Evolutionary conservation across 768 basidiomycete genomes (phyloP).

Genomic region (Collybia nuda): DNA sequence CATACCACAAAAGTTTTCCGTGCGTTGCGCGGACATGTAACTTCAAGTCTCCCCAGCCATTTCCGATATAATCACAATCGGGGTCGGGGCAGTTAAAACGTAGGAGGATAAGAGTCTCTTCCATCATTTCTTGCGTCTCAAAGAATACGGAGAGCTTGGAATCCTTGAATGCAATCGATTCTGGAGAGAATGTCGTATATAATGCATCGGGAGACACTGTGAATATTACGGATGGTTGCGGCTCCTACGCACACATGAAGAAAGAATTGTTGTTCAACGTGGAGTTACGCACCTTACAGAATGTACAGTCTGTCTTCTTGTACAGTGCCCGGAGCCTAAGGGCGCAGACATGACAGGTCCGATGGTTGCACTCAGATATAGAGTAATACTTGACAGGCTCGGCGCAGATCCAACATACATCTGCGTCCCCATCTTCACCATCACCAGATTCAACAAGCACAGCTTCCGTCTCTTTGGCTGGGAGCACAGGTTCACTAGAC

Average conservation of each 20-base stretch:
- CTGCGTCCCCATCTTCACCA: slow-evolving; percentile 33
- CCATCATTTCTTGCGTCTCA: slow-evolving; percentile 93
- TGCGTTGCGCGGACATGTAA: slow-evolving; percentile 79
- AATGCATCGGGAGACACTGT: slow-evolving; percentile 61
- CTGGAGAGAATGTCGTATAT: slow-evolving; percentile 59
- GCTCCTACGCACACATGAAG: slow-evolving; percentile 45
- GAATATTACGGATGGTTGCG: slow-evolving; percentile 74
- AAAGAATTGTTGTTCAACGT: background rate
- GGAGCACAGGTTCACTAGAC: background rate
- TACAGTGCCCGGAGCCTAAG: slow-evolving; percentile 87
- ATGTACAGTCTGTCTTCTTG: slow-evolving; percentile 92
- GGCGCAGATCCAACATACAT: slow-evolving; percentile 90
- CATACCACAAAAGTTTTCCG: slow-evolving; percentile 79
- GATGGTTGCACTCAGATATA: slow-evolving; percentile 87
- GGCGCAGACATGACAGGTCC: slow-evolving; percentile 94
- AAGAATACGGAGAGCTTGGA: slow-evolving; percentile 77
- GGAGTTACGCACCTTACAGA: slow-evolving; percentile 77
- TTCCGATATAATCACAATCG: slow-evolving; percentile 80
- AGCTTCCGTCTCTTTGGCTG: background rate
- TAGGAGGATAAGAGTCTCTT: slow-evolving; percentile 86
- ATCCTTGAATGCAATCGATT: slow-evolving; percentile 64
- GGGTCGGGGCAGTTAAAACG: slow-evolving; percentile 92
- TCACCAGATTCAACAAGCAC: background rate
- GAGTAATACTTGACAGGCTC: slow-evolving; percentile 91
- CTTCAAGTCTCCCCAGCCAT: slow-evolving; percentile 89